Percentiles rank a stretch among this genome's conserved stretches.
These are phyloP conservation scores for Pontederia paniculata DNA, from an alignment of 176 grass and related monocot genomes.

Conservation along the genomic window DNA sequence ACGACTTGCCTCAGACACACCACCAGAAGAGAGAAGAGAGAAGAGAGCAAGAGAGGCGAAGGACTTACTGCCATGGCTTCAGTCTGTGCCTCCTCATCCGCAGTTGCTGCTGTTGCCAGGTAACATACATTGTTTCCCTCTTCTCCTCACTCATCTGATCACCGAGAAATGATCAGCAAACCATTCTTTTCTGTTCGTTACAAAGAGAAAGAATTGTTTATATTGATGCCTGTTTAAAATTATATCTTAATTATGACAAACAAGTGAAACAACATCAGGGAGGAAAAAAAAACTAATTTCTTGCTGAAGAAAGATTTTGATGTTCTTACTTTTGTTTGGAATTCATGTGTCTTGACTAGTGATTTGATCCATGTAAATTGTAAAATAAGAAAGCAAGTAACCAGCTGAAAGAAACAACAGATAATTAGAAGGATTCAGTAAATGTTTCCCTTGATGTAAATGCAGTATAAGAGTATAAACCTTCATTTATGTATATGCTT, in stretches of 20 bases:
- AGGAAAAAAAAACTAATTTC: too few relatives aligned
- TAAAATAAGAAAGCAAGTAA: too few relatives aligned
- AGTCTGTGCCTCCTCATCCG: conserved; percentile 60
- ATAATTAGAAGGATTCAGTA: not conserved
- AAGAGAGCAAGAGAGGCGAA: not conserved
- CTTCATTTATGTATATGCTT: not conserved
- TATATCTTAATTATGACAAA: too few relatives aligned
- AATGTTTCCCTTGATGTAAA: not conserved
- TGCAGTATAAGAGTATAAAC: not conserved
- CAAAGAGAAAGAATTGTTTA: not conserved
- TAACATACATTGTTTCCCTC: conserved; percentile 4
- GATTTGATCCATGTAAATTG: too few relatives aligned
- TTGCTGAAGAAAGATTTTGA: too few relatives aligned
- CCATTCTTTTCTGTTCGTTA: not conserved
- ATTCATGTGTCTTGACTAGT: too few relatives aligned
- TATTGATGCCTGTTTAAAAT: too few relatives aligned
- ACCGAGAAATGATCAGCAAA: not conserved
- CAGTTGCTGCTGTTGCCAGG: conserved; percentile 57
- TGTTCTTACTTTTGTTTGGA: too few relatives aligned
- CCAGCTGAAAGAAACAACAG: too few relatives aligned
- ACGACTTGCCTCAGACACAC: conserved; percentile 14
- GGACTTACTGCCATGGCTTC: conserved; percentile 25
- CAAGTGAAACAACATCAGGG: too few relatives aligned
- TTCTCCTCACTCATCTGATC: not conserved
- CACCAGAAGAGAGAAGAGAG: too few relatives aligned